Conservation (phyloP, 2,329 filamentous ascomycete genomes). For the Phialophora verrucosa region DNA sequence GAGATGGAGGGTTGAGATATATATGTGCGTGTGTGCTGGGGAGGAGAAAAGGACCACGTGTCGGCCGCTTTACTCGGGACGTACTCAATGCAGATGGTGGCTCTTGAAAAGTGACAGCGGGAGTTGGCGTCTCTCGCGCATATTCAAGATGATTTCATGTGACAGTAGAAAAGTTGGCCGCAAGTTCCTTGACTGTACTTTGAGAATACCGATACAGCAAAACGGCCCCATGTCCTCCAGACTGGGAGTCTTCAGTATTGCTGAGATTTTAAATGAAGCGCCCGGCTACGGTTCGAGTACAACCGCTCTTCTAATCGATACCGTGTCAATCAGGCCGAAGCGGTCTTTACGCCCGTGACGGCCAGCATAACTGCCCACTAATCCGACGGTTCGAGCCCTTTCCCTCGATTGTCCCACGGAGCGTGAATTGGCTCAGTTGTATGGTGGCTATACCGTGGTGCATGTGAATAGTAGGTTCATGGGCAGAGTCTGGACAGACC, state of each 20-base stretch:
- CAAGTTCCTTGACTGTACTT: not conserved
- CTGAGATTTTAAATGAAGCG: not conserved
- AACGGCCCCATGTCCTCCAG: not conserved
- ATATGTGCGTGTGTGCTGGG: not conserved
- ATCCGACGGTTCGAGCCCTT: too few species aligned
- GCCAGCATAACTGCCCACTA: too few species aligned
- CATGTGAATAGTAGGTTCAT: too few species aligned
- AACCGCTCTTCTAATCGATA: too few species aligned
- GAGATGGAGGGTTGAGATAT: slow-evolving; percentile 10
- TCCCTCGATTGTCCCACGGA: too few species aligned
- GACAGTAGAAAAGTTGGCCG: not conserved
- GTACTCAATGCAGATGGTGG: not conserved
- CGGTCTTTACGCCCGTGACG: too few species aligned
- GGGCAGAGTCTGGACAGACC: not conserved
- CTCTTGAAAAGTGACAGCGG: not conserved
- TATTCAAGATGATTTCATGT: not conserved
- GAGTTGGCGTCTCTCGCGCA: not conserved
- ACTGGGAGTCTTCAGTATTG: not conserved
- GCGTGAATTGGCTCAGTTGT: too few species aligned
- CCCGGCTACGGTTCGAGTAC: not conserved
- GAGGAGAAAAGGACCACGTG: not conserved
- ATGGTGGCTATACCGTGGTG: too few species aligned
- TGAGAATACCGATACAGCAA: not conserved
- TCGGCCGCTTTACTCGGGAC: not conserved
- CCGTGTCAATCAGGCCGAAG: too few species aligned